Base-by-base conservation (phyloP, 2,329 filamentous ascomycete genomes). In the Phyllosticta citribraziliensis region DNA sequence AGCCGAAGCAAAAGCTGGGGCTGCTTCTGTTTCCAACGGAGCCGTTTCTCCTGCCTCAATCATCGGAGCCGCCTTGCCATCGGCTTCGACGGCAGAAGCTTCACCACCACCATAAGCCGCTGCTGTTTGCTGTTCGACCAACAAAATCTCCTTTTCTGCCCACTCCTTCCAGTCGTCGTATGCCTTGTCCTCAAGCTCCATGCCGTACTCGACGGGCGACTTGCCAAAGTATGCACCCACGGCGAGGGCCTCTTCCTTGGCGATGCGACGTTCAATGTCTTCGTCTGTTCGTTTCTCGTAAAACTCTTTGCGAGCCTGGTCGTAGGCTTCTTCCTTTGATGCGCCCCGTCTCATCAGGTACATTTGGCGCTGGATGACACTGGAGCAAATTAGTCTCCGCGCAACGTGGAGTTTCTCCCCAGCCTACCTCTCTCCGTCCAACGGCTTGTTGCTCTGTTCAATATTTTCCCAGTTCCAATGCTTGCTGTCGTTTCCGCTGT, bases 221-320 rank as follows among this genome's bases (percentile, higher is more conserved):
- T 87, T 88, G 72, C 91, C 91, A 72, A 97, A 97, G 79, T 91
- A 91, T 57, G 91, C 92, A 58, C 94, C 94, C 5, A 88, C 87
- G 68, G 88, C 84, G 65, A 86, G 80, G 27, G 94, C 93, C 76
- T 99, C 94, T 76, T 99, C 94, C 56, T 85, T 81, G 8, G 93
- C 89, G 63, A 99, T 82, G 67, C 92, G 86, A 67, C 84, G 82
- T 76, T 93, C 86, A 55, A 96, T 83, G 66, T 97, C 91, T 68
- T 95, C 86, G 63, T 85, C 80, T 67, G 96, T 88, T 63, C 94
- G 88, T 65, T 93, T 76, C 54, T 82, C 79, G 78, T 99, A 99
- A 76, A 97, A 96, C 73, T 99, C 93, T 66, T 87, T 87, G 63
- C 94, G 88, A 8, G 89, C 91, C 60, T 80, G 78, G 75, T 97